Percentiles rank a stretch among this genome's conserved stretches.
Conservation (phyloP, 257 asterid species). For the Verbascum thapsus region DNA sequence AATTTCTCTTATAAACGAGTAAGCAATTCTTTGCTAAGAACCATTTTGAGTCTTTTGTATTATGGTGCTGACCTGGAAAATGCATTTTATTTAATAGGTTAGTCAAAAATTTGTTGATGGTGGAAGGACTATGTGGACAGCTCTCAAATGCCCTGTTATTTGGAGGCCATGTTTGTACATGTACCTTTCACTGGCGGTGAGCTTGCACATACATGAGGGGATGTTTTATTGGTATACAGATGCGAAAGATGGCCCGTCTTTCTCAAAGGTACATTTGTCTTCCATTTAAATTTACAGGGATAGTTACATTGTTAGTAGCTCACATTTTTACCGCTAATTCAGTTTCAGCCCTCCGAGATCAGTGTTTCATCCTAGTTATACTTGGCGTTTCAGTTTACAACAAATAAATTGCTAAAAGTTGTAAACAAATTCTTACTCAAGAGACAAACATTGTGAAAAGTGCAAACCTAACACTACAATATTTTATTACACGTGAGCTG, state of each 20-base stretch:
- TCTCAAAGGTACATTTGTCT: conserved; percentile 60
- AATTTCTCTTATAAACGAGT: conserved; percentile 51
- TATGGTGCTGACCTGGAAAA: conserved; percentile 27
- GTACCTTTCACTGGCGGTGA: conserved; percentile 61
- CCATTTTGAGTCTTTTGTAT: conserved; percentile 5
- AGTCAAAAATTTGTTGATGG: conserved; percentile 67
- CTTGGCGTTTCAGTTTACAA: too few relatives aligned
- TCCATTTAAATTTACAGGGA: background rate
- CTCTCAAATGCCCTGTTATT: conserved; percentile 48
- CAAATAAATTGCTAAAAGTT: too few relatives aligned
- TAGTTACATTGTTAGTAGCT: too few relatives aligned
- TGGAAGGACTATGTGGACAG: conserved; percentile 67
- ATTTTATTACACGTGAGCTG: too few relatives aligned
- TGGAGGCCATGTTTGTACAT: conserved; percentile 72
- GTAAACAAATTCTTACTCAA: too few relatives aligned
- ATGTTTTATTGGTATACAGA: conserved; percentile 88
- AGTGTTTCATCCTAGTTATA: too few relatives aligned
- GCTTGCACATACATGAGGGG: conserved; percentile 58
- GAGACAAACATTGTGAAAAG: too few relatives aligned
- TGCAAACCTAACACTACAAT: too few relatives aligned
- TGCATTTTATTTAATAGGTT: conserved; percentile 44
- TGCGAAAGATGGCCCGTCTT: conserved; percentile 70
- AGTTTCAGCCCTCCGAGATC: too few relatives aligned
- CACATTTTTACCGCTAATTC: too few relatives aligned
- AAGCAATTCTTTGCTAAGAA: conserved; percentile 31